Base-by-base conservation (phyloP, 495 filamentous ascomycete species). In the Trichoderma reesei region DNA sequence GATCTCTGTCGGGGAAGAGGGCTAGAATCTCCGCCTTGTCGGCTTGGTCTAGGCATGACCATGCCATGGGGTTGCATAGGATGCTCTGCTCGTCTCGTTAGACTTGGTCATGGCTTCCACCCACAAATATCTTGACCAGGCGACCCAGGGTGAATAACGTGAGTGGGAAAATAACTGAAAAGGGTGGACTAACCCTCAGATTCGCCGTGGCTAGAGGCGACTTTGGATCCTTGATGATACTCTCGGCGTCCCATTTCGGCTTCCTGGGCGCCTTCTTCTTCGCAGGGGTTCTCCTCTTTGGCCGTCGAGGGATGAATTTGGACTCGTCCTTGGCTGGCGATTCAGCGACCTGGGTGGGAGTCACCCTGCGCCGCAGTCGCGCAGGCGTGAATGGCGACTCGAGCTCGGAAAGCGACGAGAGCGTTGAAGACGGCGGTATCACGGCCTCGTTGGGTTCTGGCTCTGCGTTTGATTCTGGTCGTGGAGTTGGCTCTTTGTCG, bases 1-100 rank as follows among this genome's bases (percentile, higher is more conserved):
- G 69, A 11, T 59, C 70, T 65, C 78, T 68, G 44, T 81, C 80
- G 5, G 86, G 86, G 62, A 90, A 81, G 36, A 81, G 73, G 56
- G 76, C 69, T 1, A 88, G 71, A 0, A 89, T 76, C 34, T 81
- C 76, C 54, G 76, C 66, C 71, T 82, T 83, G 65, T 88, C 86
- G 33, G 75, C 76, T 38, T 76, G 74, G 2, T 79, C 80, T 5
- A 89, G 77, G 38, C 78, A 67, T 34, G 83, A 75, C 84, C 87
- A 90, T 18, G 85, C 81, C 61, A 73, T 69, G 1, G 83, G 81
- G 48, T 76, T 75, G 9, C 82, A 75, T 3, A 89, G 72, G 9
- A 88, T 72, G 60, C 78, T 80, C 86, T 88, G 65, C 6, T 68
- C 41, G 37, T 18, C 41, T 38, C 8, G 44, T 73, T 54, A 68